Evolutionary conservation across 1,284 basidiomycete species (phyloP), one percentile per base, ranked within the genome.

Genomic region (Ustanciosporium gigantosporum): DNA sequence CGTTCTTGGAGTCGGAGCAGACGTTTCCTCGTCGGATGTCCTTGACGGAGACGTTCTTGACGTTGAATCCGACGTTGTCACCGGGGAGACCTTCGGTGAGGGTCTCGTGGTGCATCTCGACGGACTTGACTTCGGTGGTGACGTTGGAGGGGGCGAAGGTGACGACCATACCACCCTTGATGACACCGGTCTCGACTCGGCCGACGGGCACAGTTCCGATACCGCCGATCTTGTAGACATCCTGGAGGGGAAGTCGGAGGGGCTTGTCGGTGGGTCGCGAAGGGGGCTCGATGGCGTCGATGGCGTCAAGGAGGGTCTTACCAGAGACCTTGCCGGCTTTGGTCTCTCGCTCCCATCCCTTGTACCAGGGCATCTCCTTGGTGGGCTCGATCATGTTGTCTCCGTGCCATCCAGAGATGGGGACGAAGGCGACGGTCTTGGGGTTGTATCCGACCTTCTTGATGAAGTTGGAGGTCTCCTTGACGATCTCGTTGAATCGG

Each of bases 381-480:
- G 75, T 75, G 61, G 73, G 35, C 85, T 98, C 94, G 83, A 98
- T 85, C 94, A 98, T 98, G 90, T 98, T 98, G 88, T 99, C 94
- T 81, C 94, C 95, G 86, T 97, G 91, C 94, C 94, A 99, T 76
- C 94, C 95, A 62, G 94, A 99, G 83, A 99, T 97, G 79, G 95
- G 94, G 72, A 98, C 95, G 84, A 98, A 98, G 71, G 94, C 86
- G 72, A 98, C 93, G 50, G 86, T 80, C 87, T 96, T 96, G 81
- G 95, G 94, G 88, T 98, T 97, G 88, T 94, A 99, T 66, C 94
- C 94, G 81, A 99, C 94, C 88, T 99, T 99, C 88, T 99, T 98
- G 84, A 98, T 96, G 87, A 98, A 99, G 82, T 84, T 88, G 78
- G 91, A 92, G 51, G 92, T 92, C 84, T 98, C 95, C 86, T 97